These are phyloP conservation scores for Fusarium falciforme DNA, from an alignment of 2,329 filamentous ascomycete genomes.

Conservation along the genomic window DNA sequence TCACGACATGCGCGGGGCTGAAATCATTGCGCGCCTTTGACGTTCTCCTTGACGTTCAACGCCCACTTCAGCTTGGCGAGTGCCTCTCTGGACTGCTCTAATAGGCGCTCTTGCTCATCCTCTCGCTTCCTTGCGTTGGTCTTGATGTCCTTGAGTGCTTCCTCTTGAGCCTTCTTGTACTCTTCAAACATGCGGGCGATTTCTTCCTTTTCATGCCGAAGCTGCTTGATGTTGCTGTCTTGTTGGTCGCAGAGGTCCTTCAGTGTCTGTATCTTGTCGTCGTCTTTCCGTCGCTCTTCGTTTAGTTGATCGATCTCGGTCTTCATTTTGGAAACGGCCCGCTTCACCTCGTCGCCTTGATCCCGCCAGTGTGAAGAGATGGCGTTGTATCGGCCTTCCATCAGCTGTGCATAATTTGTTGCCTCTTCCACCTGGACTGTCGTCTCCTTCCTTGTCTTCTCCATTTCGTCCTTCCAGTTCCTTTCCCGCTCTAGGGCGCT, in stretches of 20 bases:
- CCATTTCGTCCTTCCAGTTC: slow-evolving; percentile 72
- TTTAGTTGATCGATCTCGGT: slow-evolving; percentile 66
- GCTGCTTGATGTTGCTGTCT: slow-evolving; percentile 72
- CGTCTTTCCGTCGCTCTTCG: slow-evolving; percentile 68
- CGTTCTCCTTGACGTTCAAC: slow-evolving; percentile 72
- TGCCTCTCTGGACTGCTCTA: slow-evolving; percentile 70
- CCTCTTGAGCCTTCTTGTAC: slow-evolving; percentile 74
- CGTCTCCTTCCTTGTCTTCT: slow-evolving; percentile 69
- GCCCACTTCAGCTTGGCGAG: slow-evolving; percentile 79
- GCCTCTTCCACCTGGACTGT: slow-evolving; percentile 75
- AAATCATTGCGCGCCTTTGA: slow-evolving; percentile 64
- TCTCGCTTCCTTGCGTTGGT: slow-evolving; percentile 67
- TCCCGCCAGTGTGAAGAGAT: slow-evolving; percentile 75
- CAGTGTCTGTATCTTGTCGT: slow-evolving; percentile 72
- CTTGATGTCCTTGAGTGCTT: slow-evolving; percentile 70
- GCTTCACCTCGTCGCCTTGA: slow-evolving; percentile 71
- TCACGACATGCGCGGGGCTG: background rate
- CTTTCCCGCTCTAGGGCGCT: slow-evolving; percentile 70
- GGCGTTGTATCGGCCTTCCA: slow-evolving; percentile 77
- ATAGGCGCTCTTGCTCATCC: slow-evolving; percentile 67
- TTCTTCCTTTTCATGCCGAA: slow-evolving; percentile 70
- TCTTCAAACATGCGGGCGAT: slow-evolving; percentile 70
- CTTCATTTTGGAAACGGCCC: slow-evolving; percentile 61
- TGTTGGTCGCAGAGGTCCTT: slow-evolving; percentile 80
- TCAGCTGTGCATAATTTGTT: slow-evolving; percentile 71